These are phyloP conservation scores for Suillus bovinus DNA, from an alignment of 768 basidiomycete genomes.

Conservation along the genomic window DNA sequence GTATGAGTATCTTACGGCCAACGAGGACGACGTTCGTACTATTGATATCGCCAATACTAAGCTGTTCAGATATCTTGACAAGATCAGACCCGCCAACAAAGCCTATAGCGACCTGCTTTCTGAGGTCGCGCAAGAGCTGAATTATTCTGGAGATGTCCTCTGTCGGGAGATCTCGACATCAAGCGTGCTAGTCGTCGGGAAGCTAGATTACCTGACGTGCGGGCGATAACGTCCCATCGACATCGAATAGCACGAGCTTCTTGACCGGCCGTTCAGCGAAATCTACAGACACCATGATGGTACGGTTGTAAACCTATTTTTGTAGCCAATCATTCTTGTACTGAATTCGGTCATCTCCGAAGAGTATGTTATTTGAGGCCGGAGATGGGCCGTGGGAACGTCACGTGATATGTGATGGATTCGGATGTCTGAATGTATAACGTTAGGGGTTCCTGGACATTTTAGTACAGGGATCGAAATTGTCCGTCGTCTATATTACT, in stretches of 20 bases:
- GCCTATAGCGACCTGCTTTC: conserved; percentile 76
- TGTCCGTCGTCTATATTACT: too few species aligned
- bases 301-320: not conserved
- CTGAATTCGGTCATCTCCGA: not conserved
- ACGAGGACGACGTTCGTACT: conserved; percentile 41
- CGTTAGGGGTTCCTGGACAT: too few species aligned
- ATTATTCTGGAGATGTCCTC: conserved; percentile 69
- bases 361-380: too few species aligned
- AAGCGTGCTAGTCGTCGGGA: conserved; percentile 11
- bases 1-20: conserved; percentile 3
- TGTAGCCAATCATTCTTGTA: not conserved
- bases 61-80: conserved; percentile 85
- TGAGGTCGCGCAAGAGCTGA: conserved; percentile 62
- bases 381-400: too few species aligned
- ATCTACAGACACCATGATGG: conserved; percentile 51
- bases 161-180: conserved; percentile 32
- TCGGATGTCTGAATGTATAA: too few species aligned
- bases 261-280: conserved; percentile 65
- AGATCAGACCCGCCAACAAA: conserved; percentile 95
- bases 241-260: conserved; percentile 79
- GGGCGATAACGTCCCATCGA: conserved; percentile 72
- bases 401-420: too few species aligned
- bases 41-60: conserved; percentile 53
- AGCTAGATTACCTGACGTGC: conserved; percentile 59
- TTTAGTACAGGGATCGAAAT: too few species aligned